phyloP scores from a whole-genome alignment of 805 yeast genomes.

The Candida adriatica region DNA sequence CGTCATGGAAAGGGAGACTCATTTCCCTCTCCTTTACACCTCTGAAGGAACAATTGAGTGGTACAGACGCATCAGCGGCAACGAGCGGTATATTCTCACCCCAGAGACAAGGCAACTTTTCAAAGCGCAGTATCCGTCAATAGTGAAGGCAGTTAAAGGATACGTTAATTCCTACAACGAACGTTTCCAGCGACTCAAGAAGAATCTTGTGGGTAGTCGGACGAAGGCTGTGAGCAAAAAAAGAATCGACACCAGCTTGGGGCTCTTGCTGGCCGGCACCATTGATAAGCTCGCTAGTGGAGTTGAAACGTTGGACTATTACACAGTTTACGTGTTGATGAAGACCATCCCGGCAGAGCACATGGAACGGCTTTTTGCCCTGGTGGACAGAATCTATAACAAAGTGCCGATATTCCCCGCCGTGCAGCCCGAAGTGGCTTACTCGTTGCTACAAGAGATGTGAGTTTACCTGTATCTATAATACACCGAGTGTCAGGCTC shows the following conservation, averaged over 20 bases:
- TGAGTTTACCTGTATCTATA: too few relatives aligned
- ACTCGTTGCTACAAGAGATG: too few relatives aligned
- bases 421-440: not conserved
- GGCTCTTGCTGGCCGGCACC: conserved; percentile 1
- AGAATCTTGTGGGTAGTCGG: conserved; percentile 3
- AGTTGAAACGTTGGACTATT: conserved; percentile 1
- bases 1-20: not conserved
- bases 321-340: conserved; percentile 3
- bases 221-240: conserved; percentile 1
- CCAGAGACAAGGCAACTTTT: conserved; percentile 1
- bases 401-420: conserved; percentile 4
- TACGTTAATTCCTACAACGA: conserved; percentile 3
- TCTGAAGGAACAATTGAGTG: conserved; percentile 1
- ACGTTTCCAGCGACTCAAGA: conserved; percentile 1
- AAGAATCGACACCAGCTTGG: not conserved
- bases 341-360: conserved; percentile 3
- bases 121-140: conserved; percentile 2
- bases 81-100: conserved; percentile 3
- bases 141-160: not conserved
- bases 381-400: conserved; percentile 1
- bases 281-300: conserved; percentile 4
- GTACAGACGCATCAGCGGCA: conserved; percentile 4
- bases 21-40: conserved; percentile 2
- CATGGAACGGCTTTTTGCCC: conserved; percentile 1
- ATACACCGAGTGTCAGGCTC: too few relatives aligned